phyloP scores from a whole-genome alignment of 1,284 basidiomycete genomes.

The Ustilago vetiveriae region DNA sequence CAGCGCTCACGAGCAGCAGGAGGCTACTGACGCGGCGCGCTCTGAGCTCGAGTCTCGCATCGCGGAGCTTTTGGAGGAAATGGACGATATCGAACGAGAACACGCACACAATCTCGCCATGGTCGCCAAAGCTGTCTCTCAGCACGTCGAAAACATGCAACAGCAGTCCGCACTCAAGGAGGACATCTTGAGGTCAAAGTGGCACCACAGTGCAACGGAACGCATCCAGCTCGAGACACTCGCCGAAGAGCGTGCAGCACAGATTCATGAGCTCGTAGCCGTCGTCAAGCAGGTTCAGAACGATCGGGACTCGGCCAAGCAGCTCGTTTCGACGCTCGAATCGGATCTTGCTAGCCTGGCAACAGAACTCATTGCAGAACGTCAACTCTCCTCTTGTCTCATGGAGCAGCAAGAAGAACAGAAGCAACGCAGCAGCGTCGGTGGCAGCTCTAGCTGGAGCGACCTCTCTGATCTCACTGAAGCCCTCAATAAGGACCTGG shows the following conservation, averaged over 20 bases:
- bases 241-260: conserved; percentile 20
- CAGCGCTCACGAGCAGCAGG: conserved; percentile 4
- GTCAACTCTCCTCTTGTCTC: conserved; percentile 12
- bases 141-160: conserved; percentile 10
- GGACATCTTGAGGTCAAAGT: not conserved
- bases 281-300: conserved; percentile 46
- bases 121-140: conserved; percentile 29
- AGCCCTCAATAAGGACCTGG: conserved; percentile 14
- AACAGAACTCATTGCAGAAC: conserved; percentile 27
- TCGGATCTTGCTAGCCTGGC: conserved; percentile 23
- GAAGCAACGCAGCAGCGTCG: conserved; percentile 5
- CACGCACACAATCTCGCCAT: conserved; percentile 32
- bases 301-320: conserved; percentile 37
- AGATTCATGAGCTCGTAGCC: conserved; percentile 39
- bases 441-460: conserved; percentile 8
- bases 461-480: conserved; percentile 10
- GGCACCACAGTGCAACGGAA: conserved; percentile 19
- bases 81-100: conserved; percentile 21
- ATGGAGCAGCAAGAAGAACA: conserved; percentile 23
- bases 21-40: conserved; percentile 4
- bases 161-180: conserved; percentile 5
- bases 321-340: conserved; percentile 15
- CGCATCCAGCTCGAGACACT: conserved; percentile 21
- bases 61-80: conserved; percentile 12
- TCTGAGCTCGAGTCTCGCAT: conserved; percentile 12